A percentile compares a stretch with the other conserved stretches of the same genome.
These are phyloP conservation scores for Castanospermum australe DNA, from an alignment of 306 rosid genomes.

Conservation along the genomic window DNA sequence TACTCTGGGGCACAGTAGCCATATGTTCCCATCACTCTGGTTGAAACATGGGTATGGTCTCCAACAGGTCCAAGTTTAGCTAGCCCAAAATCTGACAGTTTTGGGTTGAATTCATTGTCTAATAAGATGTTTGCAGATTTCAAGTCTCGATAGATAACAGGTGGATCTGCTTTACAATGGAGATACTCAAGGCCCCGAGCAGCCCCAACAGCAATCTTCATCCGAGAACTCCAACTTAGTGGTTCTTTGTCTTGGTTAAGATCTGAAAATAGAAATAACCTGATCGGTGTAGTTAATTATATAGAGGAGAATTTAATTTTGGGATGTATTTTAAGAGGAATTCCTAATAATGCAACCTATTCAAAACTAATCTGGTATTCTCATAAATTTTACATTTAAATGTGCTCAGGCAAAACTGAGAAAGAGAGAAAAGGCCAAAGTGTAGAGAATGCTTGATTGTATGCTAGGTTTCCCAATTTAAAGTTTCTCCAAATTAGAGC, in stretches of 20 bases:
- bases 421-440: neutral
- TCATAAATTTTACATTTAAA: slow-evolving; percentile 4
- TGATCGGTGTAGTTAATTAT: slow-evolving; percentile 6
- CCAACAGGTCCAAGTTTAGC: slow-evolving; percentile 98
- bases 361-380: neutral
- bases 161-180: slow-evolving; percentile 91
- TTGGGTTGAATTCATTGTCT: slow-evolving; percentile 77
- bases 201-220: slow-evolving; percentile 86
- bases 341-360: slow-evolving; percentile 13
- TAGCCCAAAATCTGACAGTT: slow-evolving; percentile 94
- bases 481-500: neutral
- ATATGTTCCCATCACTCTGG: slow-evolving; percentile 96
- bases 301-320: slow-evolving; percentile 3
- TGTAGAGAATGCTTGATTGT: neutral
- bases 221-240: slow-evolving; percentile 75
- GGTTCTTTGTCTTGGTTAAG: slow-evolving; percentile 51
- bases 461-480: neutral
- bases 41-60: slow-evolving; percentile 95
- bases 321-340: neutral
- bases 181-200: slow-evolving; percentile 95
- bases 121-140: slow-evolving; percentile 90
- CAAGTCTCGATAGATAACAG: slow-evolving; percentile 94
- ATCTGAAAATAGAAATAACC: slow-evolving; percentile 45
- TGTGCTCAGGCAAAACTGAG: neutral
- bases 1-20: slow-evolving; percentile 99